These are phyloP conservation scores for Acanthamoeba castellanii DNA, from an alignment of 208 protist species.

Conservation along the genomic window DNA sequence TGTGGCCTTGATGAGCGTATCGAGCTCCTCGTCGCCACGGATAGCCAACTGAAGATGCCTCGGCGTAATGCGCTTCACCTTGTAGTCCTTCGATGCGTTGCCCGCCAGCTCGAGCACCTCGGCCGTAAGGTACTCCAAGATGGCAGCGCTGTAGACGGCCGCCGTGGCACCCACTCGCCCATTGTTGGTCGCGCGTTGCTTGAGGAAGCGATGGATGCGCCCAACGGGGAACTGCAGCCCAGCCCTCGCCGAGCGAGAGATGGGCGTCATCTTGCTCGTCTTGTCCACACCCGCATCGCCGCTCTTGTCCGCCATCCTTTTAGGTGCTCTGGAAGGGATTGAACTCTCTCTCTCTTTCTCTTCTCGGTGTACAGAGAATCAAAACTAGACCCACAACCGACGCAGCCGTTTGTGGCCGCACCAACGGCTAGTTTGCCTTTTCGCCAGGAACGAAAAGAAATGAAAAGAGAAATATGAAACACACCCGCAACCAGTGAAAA, in stretches of 20 bases:
- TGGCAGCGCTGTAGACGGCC: conserved; percentile 98
- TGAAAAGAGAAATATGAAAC: too few relatives aligned
- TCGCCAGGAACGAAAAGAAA: too few relatives aligned
- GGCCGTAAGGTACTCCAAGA: conserved; percentile 99
- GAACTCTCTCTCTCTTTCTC: background rate
- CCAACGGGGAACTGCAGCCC: conserved; percentile 97
- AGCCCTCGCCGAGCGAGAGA: conserved; percentile 93
- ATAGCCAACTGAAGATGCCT: conserved; percentile 98
- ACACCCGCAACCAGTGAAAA: too few relatives aligned
- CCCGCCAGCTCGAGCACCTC: conserved; percentile 99
- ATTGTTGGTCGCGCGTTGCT: conserved; percentile 95
- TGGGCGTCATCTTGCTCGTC: conserved; percentile 87
- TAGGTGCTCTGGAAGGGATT: background rate
- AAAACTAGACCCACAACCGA: too few relatives aligned
- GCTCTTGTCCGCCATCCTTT: background rate
- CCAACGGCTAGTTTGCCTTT: too few relatives aligned
- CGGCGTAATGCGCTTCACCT: conserved; percentile 98
- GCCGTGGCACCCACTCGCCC: conserved; percentile 97
- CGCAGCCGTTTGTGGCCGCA: too few relatives aligned
- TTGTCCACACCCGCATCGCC: background rate
- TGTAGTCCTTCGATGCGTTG: conserved; percentile 96
- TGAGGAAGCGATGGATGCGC: conserved; percentile 98
- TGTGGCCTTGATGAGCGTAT: conserved; percentile 97
- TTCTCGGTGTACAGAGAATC: background rate
- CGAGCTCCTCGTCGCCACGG: conserved; percentile 99